Evolutionary conservation across 192 early-diverging fungal species (phyloP).

Genomic region (Chytriomyces sp.): DNA sequence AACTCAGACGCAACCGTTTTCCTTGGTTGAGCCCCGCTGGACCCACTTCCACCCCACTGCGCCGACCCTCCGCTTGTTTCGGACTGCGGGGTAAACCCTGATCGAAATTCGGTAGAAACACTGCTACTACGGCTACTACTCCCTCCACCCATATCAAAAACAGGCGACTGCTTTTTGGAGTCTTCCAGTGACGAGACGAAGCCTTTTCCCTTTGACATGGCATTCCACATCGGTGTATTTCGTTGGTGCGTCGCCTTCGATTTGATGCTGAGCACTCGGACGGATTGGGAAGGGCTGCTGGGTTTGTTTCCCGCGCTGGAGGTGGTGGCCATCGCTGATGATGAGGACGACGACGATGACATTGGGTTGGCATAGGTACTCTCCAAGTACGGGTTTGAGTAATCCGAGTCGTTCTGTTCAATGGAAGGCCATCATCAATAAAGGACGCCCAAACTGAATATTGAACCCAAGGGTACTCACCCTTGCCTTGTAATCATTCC

Average conservation of each 20-base stretch:
- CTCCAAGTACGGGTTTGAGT: neutral
- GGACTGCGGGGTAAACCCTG: neutral
- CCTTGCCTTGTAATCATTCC: slow-evolving; percentile 67
- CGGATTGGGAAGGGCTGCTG: slow-evolving; percentile 18
- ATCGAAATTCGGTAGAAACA: slow-evolving; percentile 19
- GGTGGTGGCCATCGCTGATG: slow-evolving; percentile 36
- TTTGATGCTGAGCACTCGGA: slow-evolving; percentile 75
- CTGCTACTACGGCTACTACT: slow-evolving; percentile 18
- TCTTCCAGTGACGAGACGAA: slow-evolving; percentile 30
- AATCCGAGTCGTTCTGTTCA: slow-evolving; percentile 6
- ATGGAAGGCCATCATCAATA: neutral
- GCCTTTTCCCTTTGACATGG: slow-evolving; percentile 27
- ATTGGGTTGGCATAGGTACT: slow-evolving; percentile 35
- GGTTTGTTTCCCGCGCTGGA: slow-evolving; percentile 1
- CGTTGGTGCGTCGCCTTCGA: slow-evolving; percentile 57
- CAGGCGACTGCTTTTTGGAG: slow-evolving; percentile 17
- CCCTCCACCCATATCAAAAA: slow-evolving; percentile 9
- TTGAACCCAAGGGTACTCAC: too few species aligned
- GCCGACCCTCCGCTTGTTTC: neutral
- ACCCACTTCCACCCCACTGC: neutral
- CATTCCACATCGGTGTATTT: slow-evolving; percentile 14
- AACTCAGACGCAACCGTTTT: slow-evolving; percentile 1
- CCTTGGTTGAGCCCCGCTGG: neutral
- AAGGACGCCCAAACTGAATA: neutral
- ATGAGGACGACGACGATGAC: slow-evolving; percentile 29